phyloP scores from a whole-genome alignment of 2,329 filamentous ascomycete genomes.

The Huntiella moniliformis region DNA sequence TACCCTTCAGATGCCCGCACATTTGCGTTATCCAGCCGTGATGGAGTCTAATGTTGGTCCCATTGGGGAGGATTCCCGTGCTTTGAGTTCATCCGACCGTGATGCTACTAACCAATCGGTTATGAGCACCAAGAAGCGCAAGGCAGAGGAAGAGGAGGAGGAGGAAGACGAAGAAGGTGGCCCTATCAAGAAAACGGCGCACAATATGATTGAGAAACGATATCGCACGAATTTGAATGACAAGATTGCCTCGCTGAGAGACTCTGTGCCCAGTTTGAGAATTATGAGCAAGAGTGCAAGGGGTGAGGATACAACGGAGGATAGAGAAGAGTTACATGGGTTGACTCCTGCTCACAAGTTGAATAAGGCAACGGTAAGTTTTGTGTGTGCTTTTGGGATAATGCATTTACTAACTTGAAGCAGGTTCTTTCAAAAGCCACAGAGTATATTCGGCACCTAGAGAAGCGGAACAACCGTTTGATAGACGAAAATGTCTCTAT shows the following conservation, averaged over 20 bases:
- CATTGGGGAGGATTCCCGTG: conserved; percentile 27
- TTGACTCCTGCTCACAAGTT: conserved; percentile 78
- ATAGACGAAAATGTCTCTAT: conserved; percentile 64
- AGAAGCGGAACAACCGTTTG: conserved; percentile 71
- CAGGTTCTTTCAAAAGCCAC: conserved; percentile 79
- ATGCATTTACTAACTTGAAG: background rate
- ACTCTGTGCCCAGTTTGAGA: conserved; percentile 78
- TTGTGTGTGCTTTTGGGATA: background rate
- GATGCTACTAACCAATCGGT: conserved; percentile 23
- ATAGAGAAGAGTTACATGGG: conserved; percentile 65
- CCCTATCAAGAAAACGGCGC: conserved; percentile 68
- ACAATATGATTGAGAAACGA: conserved; percentile 96
- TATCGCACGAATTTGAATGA: conserved; percentile 94
- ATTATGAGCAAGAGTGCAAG: conserved; percentile 58
- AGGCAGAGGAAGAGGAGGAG: conserved; percentile 44
- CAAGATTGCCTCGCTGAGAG: conserved; percentile 80
- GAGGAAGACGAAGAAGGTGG: conserved; percentile 37
- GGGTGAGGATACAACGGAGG: conserved; percentile 50
- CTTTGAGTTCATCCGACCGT: conserved; percentile 40
- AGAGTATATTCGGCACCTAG: conserved; percentile 84
- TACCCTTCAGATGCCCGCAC: conserved; percentile 46
- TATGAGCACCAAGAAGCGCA: conserved; percentile 43
- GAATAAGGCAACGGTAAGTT: conserved; percentile 74
- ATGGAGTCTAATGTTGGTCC: conserved; percentile 31
- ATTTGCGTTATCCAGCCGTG: conserved; percentile 34